phyloP scores from a whole-genome alignment of 2,329 filamentous ascomycete species.

The Pseudonectria foliicola region DNA sequence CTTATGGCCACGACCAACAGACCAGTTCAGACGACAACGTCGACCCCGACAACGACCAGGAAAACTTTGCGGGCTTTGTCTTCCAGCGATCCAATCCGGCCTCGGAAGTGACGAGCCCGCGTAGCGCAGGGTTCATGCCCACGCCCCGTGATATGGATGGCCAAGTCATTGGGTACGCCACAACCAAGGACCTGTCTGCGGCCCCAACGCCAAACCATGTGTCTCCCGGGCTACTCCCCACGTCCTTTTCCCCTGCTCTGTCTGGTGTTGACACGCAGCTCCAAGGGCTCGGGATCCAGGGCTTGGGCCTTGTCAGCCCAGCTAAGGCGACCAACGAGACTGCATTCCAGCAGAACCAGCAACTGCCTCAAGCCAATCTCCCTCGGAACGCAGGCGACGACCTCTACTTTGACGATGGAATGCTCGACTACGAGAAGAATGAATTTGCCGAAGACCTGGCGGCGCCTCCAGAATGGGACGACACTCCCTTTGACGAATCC shows the following conservation, averaged over 20 bases:
- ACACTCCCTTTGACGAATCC: slow-evolving; percentile 60
- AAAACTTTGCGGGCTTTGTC: slow-evolving; percentile 54
- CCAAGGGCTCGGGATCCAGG: slow-evolving; percentile 39
- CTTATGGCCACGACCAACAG: slow-evolving; percentile 4
- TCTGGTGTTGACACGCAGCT: slow-evolving; percentile 10
- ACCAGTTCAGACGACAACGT: no score
- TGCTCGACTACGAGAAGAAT: slow-evolving; percentile 38
- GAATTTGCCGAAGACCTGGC: slow-evolving; percentile 41
- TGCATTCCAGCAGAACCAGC: slow-evolving; percentile 16
- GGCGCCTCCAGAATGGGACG: slow-evolving; percentile 37
- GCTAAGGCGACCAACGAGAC: slow-evolving; percentile 13
- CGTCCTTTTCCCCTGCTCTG: not conserved
- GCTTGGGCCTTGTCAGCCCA: slow-evolving; percentile 17
- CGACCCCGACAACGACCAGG: slow-evolving; percentile 33
- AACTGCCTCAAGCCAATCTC: slow-evolving; percentile 8
- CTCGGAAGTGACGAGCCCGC: slow-evolving; percentile 45
- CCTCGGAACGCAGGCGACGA: slow-evolving; percentile 38
- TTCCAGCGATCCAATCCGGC: slow-evolving; percentile 48
- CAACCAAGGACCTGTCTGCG: slow-evolving; percentile 36
- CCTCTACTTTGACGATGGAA: slow-evolving; percentile 62
- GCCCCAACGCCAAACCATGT: slow-evolving; percentile 12
- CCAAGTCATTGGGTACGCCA: slow-evolving; percentile 49
- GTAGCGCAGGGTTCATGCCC: slow-evolving; percentile 35
- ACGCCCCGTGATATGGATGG: slow-evolving; percentile 52
- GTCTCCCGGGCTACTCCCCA: slow-evolving; percentile 1